Percentiles rank a stretch among this genome's conserved stretches.
Evolutionary conservation across 2,329 filamentous ascomycete species (phyloP).

Genomic region (Exserohilum turcica): DNA sequence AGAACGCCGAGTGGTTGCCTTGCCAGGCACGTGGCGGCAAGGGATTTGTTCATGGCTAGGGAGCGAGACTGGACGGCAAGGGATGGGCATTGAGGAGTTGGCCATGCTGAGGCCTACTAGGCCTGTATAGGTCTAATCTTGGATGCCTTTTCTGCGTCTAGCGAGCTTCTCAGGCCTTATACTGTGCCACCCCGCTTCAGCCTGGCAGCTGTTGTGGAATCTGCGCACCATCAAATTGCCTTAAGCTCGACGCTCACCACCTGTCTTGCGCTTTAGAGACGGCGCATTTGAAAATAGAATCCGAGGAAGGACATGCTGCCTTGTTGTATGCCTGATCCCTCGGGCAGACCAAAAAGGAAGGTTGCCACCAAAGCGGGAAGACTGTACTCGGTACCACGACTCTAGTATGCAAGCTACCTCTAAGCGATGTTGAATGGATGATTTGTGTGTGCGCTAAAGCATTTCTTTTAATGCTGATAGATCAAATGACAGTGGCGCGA

Average conservation of each 20-base stretch:
- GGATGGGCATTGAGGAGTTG: not conserved
- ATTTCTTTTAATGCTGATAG: not conserved
- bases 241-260: not conserved
- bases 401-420: not conserved
- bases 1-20: constrained; percentile 39
- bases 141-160: not conserved
- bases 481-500: not conserved
- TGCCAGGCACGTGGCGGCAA: constrained; percentile 36
- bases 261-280: not conserved
- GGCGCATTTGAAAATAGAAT: not conserved
- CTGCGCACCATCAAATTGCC: not conserved
- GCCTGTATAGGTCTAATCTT: not conserved
- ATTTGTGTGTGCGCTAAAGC: not conserved
- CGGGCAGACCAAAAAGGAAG: not conserved
- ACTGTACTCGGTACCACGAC: constrained; percentile 2
- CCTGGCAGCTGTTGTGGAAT: not conserved
- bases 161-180: not conserved
- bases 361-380: not conserved
- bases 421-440: not conserved
- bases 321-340: not conserved
- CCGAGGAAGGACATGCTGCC: not conserved
- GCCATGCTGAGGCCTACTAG: not conserved
- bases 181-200: not conserved
- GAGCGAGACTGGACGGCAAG: constrained; percentile 43
- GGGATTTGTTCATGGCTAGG: constrained; percentile 49